Base-by-base conservation (phyloP, 2,329 filamentous ascomycete genomes). In the Trichoderma arundinaceum region DNA sequence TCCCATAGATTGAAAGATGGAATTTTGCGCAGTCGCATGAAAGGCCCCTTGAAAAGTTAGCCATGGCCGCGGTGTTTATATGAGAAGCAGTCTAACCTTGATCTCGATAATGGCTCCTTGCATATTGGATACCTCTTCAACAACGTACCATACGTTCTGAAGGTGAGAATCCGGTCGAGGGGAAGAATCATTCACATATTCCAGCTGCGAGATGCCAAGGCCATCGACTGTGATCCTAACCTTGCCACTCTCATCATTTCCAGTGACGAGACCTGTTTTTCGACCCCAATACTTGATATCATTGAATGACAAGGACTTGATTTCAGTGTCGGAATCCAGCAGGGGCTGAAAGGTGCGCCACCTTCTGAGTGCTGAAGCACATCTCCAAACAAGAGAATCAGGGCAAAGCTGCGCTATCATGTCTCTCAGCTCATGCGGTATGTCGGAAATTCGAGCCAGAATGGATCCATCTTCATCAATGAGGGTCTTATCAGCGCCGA, bases 1-100 rank as follows among this genome's bases (percentile, higher is more conserved):
- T 60, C 43, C 57, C 57, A 60, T 48, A 60, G 17, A 35, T 60
- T 13, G 39, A 51, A 51, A 1, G 58, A 38, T 32, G 4, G 12
- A n/a, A 2, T 4, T 32, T 19, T 17, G 13, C 51, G 32, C 9
- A 61, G 9, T n/a, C 58, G 10, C 13, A 61, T 44, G 28, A 61
- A 61, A 0, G 44, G 4, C 41, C 44, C 46, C 58, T 61, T 15
- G 17, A 4, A 38, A 28, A 28, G 44, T 61, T 10, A 61, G 46
- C 19, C 15, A 22, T 1, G 28, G n/a, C 10, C 13, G 4, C 4
- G 0, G 19, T 13, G 15, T 19, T 7, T 15, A 4, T 8, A 51
- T 38, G 15, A 32, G 9, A n/a, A 2, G 22, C 4, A 28, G 22
- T 28, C 44, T 61, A 4, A 61, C 58, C 58, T 51, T 51, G 7